Percentiles rank a stretch among this genome's conserved stretches.
These are phyloP conservation scores for Physocladia obscura DNA, from an alignment of 192 early-diverging fungal genomes.

Conservation along the genomic window DNA sequence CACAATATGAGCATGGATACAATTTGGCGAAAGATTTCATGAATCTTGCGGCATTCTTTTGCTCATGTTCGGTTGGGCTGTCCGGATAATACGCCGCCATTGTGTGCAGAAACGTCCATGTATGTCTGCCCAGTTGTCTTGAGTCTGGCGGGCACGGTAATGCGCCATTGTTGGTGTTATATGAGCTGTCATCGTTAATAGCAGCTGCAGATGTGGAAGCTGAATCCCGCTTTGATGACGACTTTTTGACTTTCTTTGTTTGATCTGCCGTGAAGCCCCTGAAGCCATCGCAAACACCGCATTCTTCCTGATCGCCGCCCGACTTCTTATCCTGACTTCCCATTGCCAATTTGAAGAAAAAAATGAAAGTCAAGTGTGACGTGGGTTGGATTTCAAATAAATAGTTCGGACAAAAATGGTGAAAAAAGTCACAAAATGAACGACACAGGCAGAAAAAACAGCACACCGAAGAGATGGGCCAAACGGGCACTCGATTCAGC, in stretches of 20 bases:
- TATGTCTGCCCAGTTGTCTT: conserved; percentile 77
- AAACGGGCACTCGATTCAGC: too few relatives aligned
- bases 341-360: too few relatives aligned
- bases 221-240: not conserved
- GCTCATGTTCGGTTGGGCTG: conserved; percentile 66
- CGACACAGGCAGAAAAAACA: too few relatives aligned
- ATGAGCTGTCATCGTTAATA: too few relatives aligned
- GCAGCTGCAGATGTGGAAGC: not conserved
- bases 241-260: conserved; percentile 10
- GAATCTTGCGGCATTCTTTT: conserved; percentile 44
- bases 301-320: too few relatives aligned
- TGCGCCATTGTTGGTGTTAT: too few relatives aligned
- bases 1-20: conserved; percentile 92
- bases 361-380: too few relatives aligned
- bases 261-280: conserved; percentile 12
- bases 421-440: too few relatives aligned
- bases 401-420: too few relatives aligned
- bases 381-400: too few relatives aligned
- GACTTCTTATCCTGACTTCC: too few relatives aligned
- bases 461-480: too few relatives aligned
- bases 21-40: conserved; percentile 71
- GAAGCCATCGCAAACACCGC: conserved; percentile 33
- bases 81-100: conserved; percentile 97
- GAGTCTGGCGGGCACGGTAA: conserved; percentile 78
- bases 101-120: conserved; percentile 97